Conservation (phyloP, 176 grass and related monocot genomes). For the Musa itinerans region DNA sequence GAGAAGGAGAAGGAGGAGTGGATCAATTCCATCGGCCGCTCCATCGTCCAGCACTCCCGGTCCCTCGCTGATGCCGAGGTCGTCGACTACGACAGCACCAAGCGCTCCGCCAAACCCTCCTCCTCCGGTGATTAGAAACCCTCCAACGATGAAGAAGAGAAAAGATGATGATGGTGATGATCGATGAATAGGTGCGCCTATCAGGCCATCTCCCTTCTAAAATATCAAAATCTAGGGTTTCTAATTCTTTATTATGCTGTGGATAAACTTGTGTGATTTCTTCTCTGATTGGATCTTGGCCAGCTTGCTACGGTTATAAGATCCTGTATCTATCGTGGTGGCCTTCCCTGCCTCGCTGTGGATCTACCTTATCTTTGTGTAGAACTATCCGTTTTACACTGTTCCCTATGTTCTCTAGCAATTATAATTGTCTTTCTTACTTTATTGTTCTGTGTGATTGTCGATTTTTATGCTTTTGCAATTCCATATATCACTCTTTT, state of each 20-base stretch:
- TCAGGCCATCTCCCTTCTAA: background rate
- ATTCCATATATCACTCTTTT: no score
- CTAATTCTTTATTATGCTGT: background rate
- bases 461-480: no score
- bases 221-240: background rate
- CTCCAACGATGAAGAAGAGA: background rate
- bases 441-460: background rate
- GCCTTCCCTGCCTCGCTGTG: background rate
- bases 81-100: conserved; percentile 77
- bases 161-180: background rate
- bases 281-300: background rate
- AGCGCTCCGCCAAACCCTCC: conserved; percentile 16
- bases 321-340: background rate
- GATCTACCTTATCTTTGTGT: background rate
- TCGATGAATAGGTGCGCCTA: background rate
- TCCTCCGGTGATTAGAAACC: background rate
- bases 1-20: conserved; percentile 99
- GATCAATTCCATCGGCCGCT: conserved; percentile 95
- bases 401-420: no score
- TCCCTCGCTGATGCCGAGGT: conserved; percentile 83
- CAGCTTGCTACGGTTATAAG: background rate
- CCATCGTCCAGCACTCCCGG: conserved; percentile 95
- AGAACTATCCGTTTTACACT: background rate
- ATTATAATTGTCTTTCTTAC: background rate
- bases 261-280: background rate